These are phyloP conservation scores for Alnus glutinosa DNA, from an alignment of 306 rosid genomes.

Conservation along the genomic window DNA sequence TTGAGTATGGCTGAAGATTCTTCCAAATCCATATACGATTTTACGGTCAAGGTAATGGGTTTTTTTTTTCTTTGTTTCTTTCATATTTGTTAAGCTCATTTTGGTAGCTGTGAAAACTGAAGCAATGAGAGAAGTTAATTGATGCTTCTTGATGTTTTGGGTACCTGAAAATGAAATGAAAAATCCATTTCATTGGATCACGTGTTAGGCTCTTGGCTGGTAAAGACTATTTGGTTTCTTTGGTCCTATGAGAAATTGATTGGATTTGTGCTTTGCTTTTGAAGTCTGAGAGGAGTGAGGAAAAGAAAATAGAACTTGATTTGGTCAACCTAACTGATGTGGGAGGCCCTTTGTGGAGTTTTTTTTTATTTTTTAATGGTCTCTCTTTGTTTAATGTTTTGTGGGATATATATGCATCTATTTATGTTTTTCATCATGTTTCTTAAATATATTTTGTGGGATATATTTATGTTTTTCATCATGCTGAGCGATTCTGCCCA, in stretches of 20 bases:
- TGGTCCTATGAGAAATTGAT: background rate
- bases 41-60: constrained; percentile 69
- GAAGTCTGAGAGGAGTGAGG: background rate
- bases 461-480: no score
- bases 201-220: background rate
- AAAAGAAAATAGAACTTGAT: background rate
- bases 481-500: no score
- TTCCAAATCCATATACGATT: constrained; percentile 69
- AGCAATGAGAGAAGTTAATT: background rate
- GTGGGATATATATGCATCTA: background rate
- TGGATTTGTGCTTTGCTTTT: background rate
- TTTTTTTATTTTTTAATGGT: background rate
- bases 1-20: constrained; percentile 51
- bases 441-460: background rate
- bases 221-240: no score
- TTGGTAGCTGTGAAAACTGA: constrained; percentile 20
- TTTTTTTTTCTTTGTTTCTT: background rate
- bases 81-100: background rate
- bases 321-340: background rate
- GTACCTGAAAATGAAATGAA: background rate
- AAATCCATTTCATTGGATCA: background rate
- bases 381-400: background rate
- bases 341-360: background rate
- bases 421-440: background rate
- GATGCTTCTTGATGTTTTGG: background rate